A percentile compares a stretch with the other conserved stretches of the same genome.
Evolutionary conservation across 305 asterid genomes (phyloP).

Genomic region (Fraxinus albicans): DNA sequence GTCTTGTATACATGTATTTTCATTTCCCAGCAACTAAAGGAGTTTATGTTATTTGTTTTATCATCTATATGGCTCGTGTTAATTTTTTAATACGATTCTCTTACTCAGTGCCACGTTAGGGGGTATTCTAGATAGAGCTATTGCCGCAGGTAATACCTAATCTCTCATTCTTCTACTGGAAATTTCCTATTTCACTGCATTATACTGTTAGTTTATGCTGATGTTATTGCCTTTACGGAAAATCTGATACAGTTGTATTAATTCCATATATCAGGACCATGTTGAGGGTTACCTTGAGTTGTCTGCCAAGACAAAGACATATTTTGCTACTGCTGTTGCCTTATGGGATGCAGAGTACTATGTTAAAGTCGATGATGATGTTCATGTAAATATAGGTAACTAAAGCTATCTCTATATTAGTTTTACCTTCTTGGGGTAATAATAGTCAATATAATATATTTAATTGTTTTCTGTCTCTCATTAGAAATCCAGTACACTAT

Average conservation of each 20-base stretch:
- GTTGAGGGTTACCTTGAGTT: constrained; percentile 96
- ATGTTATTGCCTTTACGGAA: neutral
- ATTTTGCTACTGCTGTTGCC: constrained; percentile 78
- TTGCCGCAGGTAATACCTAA: constrained; percentile 64
- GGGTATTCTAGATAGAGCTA: constrained; percentile 83
- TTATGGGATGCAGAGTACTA: constrained; percentile 94
- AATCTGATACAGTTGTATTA: neutral
- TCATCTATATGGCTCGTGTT: neutral
- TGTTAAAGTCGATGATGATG: constrained; percentile 92
- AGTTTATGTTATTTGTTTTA: neutral
- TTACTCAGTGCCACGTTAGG: constrained; percentile 72
- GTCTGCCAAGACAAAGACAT: constrained; percentile 90
- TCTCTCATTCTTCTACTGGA: neutral
- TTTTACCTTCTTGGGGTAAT: neutral
- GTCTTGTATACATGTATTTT: neutral
- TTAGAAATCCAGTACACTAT: neutral
- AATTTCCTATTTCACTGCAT: neutral
- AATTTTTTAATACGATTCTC: neutral
- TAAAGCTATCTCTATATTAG: neutral
- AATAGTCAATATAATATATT: neutral
- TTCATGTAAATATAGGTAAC: constrained; percentile 90
- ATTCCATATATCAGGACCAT: constrained; percentile 56
- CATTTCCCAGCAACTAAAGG: neutral
- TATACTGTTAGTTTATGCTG: neutral
- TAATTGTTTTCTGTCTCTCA: neutral